Conservation (phyloP, 163 green algal genomes). For the Scenedesmus sp. region DNA sequence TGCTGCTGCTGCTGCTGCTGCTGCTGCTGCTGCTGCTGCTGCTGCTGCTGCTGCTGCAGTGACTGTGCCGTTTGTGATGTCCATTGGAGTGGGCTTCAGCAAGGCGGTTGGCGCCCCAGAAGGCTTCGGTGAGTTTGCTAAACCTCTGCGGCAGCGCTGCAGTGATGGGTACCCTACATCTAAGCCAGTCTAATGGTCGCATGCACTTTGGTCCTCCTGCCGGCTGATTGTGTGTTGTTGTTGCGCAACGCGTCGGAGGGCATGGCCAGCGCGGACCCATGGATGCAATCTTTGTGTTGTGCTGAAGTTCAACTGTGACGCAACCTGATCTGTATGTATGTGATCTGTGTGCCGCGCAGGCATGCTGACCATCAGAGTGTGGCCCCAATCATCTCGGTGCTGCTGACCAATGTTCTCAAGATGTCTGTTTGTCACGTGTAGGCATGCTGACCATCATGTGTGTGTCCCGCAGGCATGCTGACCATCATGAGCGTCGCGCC, state of each 20-base stretch:
- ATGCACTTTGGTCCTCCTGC: background rate
- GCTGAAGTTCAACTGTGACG: too few species aligned
- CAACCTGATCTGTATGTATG: too few species aligned
- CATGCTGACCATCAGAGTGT: conserved; percentile 61
- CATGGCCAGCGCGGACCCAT: too few species aligned
- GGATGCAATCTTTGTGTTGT: too few species aligned
- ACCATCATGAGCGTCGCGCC: background rate
- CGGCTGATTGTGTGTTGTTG: background rate
- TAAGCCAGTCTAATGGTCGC: background rate
- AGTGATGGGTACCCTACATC: background rate
- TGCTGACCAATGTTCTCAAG: conserved; percentile 60
- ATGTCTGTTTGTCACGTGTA: background rate
- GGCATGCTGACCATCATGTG: conserved; percentile 57
- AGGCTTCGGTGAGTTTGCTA: conserved; percentile 54
- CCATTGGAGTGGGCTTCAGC: conserved; percentile 65
- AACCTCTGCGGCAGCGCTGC: background rate
- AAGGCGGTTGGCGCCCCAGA: conserved; percentile 59
- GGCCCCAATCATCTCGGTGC: conserved; percentile 61
- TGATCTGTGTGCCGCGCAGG: background rate
- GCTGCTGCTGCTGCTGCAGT: conserved; percentile 25
- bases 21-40: too few species aligned
- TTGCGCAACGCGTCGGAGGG: too few species aligned
- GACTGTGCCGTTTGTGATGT: conserved; percentile 69
- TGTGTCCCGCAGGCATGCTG: conserved; percentile 19
- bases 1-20: too few species aligned